phyloP scores from a whole-genome alignment of 192 early-diverging fungal genomes.

The Umbelopsis sp. region DNA sequence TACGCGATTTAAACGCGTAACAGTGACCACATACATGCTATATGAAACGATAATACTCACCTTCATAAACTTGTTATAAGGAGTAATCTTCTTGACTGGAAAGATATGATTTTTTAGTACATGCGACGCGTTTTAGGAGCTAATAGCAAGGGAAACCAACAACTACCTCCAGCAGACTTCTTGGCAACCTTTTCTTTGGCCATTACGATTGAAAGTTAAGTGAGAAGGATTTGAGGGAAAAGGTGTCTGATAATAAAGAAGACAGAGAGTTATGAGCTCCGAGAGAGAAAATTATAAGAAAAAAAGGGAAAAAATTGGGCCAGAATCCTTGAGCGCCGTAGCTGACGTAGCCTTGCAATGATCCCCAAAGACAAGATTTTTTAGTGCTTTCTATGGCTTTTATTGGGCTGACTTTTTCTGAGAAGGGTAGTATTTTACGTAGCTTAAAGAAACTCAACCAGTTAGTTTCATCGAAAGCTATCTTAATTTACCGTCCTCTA shows the following conservation, averaged over 20 bases:
- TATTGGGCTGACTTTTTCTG: too few species aligned
- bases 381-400: too few species aligned
- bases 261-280: conserved; percentile 18
- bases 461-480: too few species aligned
- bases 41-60: conserved; percentile 5
- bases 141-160: neutral
- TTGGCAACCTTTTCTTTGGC: conserved; percentile 29
- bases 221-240: conserved; percentile 18
- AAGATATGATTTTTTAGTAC: neutral
- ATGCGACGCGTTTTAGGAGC: neutral
- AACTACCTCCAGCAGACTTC: conserved; percentile 28
- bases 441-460: too few species aligned
- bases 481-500: too few species aligned
- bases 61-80: conserved; percentile 32
- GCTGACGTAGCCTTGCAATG: conserved; percentile 10
- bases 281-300: conserved; percentile 17
- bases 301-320: conserved; percentile 9
- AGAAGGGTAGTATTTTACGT: too few species aligned
- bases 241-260: conserved; percentile 13
- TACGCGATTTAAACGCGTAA: neutral
- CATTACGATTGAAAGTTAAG: conserved; percentile 23
- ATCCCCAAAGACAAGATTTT: too few species aligned
- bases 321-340: conserved; percentile 17
- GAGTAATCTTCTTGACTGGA: conserved; percentile 29
- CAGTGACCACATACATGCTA: neutral